Evolutionary conservation across 441 rosid genomes (phyloP), one percentile per base, ranked within the genome.

Genomic region (Raphanus hybrid): DNA sequence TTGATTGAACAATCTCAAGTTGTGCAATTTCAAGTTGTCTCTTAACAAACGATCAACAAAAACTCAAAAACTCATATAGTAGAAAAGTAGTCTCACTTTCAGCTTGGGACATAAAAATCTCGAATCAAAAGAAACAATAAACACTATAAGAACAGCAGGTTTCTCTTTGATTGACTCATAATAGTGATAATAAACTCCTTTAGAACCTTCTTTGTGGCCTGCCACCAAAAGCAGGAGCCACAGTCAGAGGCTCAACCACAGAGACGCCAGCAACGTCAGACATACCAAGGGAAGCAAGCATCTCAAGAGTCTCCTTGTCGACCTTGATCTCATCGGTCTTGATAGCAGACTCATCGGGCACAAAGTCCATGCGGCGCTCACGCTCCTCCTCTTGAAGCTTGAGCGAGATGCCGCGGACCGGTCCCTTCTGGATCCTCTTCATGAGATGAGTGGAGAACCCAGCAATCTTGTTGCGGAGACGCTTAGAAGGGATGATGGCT

Each of bases 281-380:
- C 89, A 89, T 88, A 1, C 93, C 92, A 45, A 89, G 89, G 34
- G 92, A 78, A 41, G 89, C 81, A 79, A 89, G 91, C 93, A 89
- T 89, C 58, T 87, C 90, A 11, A 86, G 71, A 12, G 91, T 89
- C 81, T 89, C 93, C 81, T 87, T 89, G 50, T 89, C 93, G 7
- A 89, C 93, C 82, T 86, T 81, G 39, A 89, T 84, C 63, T 80
- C 80, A 39, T 84, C 87, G 0, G 81, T 87, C 75, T 77, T 84
- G 75, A 89, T 89, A 12, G 90, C 91, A 6, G 91, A 89, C 73
- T 78, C 87, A 10, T 89, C 93, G 1, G 93, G 93, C 0, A 89
- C 93, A 55, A 86, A 89, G 86, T 89, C 93, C 91, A 89, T 89
- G 54, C 93, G 85, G 0, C 93, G 91, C 73, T 89, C 93, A 3